Evolutionary conservation across 2,329 filamentous ascomycete species (phyloP), one percentile per base, ranked within the genome.

Genomic region (Penicillium sp.): DNA sequence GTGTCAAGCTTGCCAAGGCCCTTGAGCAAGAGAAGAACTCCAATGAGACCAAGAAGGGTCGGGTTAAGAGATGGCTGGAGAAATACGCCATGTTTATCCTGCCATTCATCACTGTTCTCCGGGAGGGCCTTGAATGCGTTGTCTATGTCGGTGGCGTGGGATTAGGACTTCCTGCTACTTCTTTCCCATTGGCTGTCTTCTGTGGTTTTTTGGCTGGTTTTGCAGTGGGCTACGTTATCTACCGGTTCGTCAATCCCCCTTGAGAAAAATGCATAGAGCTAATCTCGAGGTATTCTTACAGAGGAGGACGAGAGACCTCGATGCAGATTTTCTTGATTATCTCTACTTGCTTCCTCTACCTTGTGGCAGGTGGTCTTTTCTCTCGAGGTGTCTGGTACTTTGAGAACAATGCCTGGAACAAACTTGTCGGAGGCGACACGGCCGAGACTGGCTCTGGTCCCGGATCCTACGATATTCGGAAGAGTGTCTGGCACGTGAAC

Each of bases 61-160:
- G 75, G 4, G 73, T 92, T 59, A 88, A 88, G 73, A 75, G 77
- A 53, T 89, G 84, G 76, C 74, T 80, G 20, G 87, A 92, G 72
- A 91, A 89, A 72, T 94, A 96, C 69, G 85, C 87, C 67, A 90
- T 96, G 88, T 94, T 95, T 70, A 74, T 90, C 43, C 77, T 96
- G 52, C 92, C 92, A 1, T 95, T 96, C 73, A 82, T 96, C 69
- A 96, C 91, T 0, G 88, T 94, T n/a, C 76, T 96, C 15, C 81
- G 92, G 31, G 91, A 96, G 72, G 92, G 91, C 2, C 83, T 96
- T 26, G 92, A 96, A 71, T 90, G 89, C 0, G 87, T 96, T 35
- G 83, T 96, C 22, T 96, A 95, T 72, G 85, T 95, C 51, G 90
- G 89, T n/a, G 92, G 91, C 20, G 90, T 96, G 3, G 88, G 88